Conservation (phyloP, 208 protist genomes). For the Leishmania lainsoni region DNA sequence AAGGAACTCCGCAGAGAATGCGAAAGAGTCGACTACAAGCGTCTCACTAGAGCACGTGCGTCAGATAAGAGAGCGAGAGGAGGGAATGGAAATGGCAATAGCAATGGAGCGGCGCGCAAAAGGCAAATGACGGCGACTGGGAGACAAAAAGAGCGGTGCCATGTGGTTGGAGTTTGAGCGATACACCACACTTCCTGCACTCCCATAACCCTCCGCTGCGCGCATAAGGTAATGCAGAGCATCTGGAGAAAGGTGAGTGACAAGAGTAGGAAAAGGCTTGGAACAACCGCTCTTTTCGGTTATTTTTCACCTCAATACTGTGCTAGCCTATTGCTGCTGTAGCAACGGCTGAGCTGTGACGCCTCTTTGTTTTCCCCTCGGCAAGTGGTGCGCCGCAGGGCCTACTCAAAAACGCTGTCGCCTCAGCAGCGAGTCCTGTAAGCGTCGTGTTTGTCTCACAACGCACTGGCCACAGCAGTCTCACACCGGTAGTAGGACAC, state of each 20-base stretch:
- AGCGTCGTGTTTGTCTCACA: neutral
- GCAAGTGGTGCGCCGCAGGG: neutral
- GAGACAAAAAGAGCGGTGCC: neutral
- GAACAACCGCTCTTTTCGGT: neutral
- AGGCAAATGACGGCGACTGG: neutral
- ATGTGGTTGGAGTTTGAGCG: neutral
- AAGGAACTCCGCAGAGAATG: neutral
- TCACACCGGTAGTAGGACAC: constrained; percentile 65
- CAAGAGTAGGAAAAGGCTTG: neutral
- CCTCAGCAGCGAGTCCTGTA: neutral
- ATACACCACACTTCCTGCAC: neutral
- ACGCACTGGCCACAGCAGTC: neutral
- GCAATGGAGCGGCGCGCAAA: neutral
- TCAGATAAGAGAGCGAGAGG: neutral
- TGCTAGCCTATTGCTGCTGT: neutral
- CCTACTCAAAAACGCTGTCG: neutral
- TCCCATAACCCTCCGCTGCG: neutral
- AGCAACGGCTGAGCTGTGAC: neutral
- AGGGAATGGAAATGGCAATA: neutral
- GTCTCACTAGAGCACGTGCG: neutral
- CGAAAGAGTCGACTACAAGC: neutral
- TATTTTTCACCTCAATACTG: neutral
- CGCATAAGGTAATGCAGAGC: neutral
- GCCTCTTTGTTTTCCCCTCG: neutral
- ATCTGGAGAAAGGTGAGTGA: neutral